Base-by-base conservation (phyloP, 2,329 filamentous ascomycete species). In the Cladobotryum mycophilum region DNA sequence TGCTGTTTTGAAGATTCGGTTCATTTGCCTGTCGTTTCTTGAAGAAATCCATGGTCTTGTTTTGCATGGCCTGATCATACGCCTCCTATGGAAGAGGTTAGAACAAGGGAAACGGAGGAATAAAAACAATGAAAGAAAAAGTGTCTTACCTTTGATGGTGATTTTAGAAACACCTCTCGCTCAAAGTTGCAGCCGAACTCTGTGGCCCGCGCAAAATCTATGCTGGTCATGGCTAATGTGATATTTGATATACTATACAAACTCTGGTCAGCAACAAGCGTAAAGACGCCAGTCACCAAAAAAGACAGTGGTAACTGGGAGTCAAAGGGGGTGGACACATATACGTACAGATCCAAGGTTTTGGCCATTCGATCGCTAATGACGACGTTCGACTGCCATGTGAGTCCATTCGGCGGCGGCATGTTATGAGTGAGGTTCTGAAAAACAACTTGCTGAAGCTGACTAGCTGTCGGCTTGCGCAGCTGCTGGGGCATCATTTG, bases 21-120 rank as follows among this genome's bases (percentile, higher is more conserved):
- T 75, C 75, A 56, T 78, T 76, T 4, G 67, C 68, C 55, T 80
- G 73, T 37, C 79, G 75, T 55, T 72, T 75, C 51, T 70, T 70
- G 51, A 73, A 73, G 41, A 80, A 70, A 5, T 82, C 78, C 45
- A 70, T 59, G 0, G 71, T 68, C 55, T 76, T 79, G 11, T 56
- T 61, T 2, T 59, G 59, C 61, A 82, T 73, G 33, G 68, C 64
- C 46, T 71, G 66, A 14, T 81, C 77, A 56, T 82, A 82, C 0
- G 63, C 64, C 47, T 69, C 66, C 79, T 82, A 47, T 5, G 42
- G 11, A 13, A 42, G 13, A 20, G 41, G 8, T 30, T 14, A 41
- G 45, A 8, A 4, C 20, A n/a, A 5, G 20, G 12, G 30, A 33
- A 46, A 34, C 12, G 44, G 22, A 5, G 5, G 12, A 11, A 40